These are phyloP conservation scores for Clarireedia hainanense DNA, from an alignment of 2,329 filamentous ascomycete genomes.

Conservation along the genomic window DNA sequence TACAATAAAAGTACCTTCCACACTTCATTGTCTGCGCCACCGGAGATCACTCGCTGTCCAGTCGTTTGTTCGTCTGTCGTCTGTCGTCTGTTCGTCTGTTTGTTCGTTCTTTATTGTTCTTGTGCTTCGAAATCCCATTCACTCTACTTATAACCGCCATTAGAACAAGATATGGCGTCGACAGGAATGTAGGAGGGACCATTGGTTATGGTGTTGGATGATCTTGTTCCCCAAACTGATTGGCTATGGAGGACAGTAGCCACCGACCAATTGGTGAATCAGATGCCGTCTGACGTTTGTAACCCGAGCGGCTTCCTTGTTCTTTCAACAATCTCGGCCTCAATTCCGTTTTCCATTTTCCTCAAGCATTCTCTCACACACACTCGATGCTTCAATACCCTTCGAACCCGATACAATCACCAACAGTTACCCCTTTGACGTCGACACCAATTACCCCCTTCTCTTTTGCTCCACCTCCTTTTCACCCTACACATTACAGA, in stretches of 20 bases:
- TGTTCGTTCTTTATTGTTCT: no score
- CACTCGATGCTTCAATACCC: no score
- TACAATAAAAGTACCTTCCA: no score
- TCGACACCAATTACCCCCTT: neutral
- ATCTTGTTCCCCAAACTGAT: neutral
- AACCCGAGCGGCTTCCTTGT: neutral
- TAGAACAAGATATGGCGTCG: neutral
- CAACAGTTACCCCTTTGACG: neutral
- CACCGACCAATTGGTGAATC: no score
- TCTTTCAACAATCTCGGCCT: neutral
- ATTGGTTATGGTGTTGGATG: no score
- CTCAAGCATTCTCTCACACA: neutral
- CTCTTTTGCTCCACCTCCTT: neutral
- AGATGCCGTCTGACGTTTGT: no score
- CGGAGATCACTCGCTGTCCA: no score
- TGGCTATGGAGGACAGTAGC: neutral
- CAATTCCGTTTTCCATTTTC: neutral
- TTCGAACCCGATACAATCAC: neutral
- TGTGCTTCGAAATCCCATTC: no score
- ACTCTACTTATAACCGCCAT: neutral
- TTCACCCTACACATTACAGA: neutral
- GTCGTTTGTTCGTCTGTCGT: no score
- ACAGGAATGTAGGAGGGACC: neutral
- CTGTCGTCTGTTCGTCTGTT: no score
- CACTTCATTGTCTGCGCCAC: no score